Percentiles rank a stretch among this genome's conserved stretches.
Conservation (phyloP, 805 yeast species). For the Candida stauntonica region DNA sequence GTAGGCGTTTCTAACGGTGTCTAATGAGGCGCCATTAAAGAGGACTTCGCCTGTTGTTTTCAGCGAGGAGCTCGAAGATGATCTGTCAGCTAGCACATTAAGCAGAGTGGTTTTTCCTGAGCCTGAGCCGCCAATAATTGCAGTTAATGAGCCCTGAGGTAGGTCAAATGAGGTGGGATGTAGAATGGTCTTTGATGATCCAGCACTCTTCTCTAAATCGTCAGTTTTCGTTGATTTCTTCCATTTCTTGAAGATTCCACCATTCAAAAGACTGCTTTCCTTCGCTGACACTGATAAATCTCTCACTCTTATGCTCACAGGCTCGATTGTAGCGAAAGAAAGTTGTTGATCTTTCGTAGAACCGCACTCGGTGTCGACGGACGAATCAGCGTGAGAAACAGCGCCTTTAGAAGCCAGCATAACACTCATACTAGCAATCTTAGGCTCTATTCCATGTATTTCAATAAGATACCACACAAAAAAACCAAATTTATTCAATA, state of each 20-base stretch:
- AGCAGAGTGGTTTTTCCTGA: conserved; percentile 82
- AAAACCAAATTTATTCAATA: no score
- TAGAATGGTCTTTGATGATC: conserved; percentile 11
- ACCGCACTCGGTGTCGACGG: neutral
- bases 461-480: no score
- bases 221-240: neutral
- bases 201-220: conserved; percentile 5
- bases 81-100: conserved; percentile 57
- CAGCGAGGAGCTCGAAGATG: conserved; percentile 35
- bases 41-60: conserved; percentile 39
- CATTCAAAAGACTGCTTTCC: no score
- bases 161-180: conserved; percentile 52
- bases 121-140: conserved; percentile 88
- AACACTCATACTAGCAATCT: no score
- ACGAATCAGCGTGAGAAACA: no score
- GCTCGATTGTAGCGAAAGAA: conserved; percentile 15
- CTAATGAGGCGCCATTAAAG: conserved; percentile 27
- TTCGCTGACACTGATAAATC: conserved; percentile 14
- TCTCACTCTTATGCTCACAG: conserved; percentile 16
- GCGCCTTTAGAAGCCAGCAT: no score
- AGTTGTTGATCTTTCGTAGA: conserved; percentile 1
- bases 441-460: no score
- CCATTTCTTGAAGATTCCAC: neutral
- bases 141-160: conserved; percentile 63
- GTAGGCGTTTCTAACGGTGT: conserved; percentile 42